Base-by-base conservation (phyloP, 495 filamentous ascomycete species). In the Aspergillus wentii region DNA sequence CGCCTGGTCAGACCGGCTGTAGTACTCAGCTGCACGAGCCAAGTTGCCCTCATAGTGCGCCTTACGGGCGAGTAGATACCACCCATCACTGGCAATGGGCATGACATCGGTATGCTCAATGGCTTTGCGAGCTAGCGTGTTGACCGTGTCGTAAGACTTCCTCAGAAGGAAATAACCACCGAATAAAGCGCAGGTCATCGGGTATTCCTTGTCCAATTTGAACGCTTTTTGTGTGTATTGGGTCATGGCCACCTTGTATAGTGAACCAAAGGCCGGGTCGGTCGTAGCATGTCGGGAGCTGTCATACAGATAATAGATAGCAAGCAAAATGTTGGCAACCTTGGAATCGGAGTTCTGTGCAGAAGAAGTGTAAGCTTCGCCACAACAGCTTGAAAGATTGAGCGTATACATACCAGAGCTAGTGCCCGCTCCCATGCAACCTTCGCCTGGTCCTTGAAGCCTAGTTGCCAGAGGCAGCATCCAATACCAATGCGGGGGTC, bases 91-190 rank as follows among this genome's bases (percentile, higher is more conserved):
- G 2, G 90, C 90, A 56, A 97, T 86, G 9, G 86, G 83, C 59
- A 94, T 90, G 44, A 96, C 89, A 55, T 98, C 92, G 2, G 91
- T 96, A 41, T 85, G 78, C 52, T 95, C 86, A 44, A 97, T 95
- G 1, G 94, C 89, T 58, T 91, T 92, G 55, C 90, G 83, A 18
- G 92, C 86, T 7, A 97, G 74, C 8, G 74, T 75, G 43, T 98
- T 91, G 8, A 92, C 91, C 32, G 83, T 85, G 2, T 74, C 47
- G 54, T 86, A 82, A 3, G 74, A 72, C 56, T 85, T 92, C 41
- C 82, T 74, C 2, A 85, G 76, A 13, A 95, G 69, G 66, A 95
- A 95, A 61, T 92, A 95, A 36, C 78, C 69, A 32, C 86, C 87
- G 56, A 97, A 95, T 3, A 88, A 83, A 17, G 87, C 79, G 49